phyloP scores from a whole-genome alignment of 2,329 filamentous ascomycete genomes.

The Truncatella angustata region DNA sequence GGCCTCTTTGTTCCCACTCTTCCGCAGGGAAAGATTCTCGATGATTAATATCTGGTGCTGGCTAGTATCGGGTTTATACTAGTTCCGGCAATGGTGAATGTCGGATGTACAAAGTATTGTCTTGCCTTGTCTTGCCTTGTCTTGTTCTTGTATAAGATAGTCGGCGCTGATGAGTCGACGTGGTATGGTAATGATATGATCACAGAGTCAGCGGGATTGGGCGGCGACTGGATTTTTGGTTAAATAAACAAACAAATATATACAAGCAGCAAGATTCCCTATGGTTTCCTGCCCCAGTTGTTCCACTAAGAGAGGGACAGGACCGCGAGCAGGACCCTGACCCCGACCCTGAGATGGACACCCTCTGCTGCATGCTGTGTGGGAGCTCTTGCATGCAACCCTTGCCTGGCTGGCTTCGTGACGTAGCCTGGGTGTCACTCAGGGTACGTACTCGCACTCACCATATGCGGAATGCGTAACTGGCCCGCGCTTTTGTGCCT shows the following conservation, averaged over 20 bases:
- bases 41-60: no score
- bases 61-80: not conserved
- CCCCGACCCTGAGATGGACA: not conserved
- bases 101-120: no score
- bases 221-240: not conserved
- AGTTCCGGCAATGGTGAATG: no score
- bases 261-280: no score
- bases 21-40: no score
- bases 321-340: not conserved
- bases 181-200: not conserved
- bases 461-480: not conserved
- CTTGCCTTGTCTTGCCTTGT: no score
- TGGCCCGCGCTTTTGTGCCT: no score
- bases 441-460: not conserved
- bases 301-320: no score
- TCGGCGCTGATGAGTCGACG: no score
- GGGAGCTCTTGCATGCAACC: not conserved
- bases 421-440: not conserved
- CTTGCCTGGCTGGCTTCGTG: not conserved
- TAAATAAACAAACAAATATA: no score
- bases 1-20: not conserved
- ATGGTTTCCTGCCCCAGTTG: no score
- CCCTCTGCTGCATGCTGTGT: not conserved
- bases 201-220: not conserved
- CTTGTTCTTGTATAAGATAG: no score